phyloP scores from a whole-genome alignment of 2,329 filamentous ascomycete species.

The Trichoderma atrobrunneum region DNA sequence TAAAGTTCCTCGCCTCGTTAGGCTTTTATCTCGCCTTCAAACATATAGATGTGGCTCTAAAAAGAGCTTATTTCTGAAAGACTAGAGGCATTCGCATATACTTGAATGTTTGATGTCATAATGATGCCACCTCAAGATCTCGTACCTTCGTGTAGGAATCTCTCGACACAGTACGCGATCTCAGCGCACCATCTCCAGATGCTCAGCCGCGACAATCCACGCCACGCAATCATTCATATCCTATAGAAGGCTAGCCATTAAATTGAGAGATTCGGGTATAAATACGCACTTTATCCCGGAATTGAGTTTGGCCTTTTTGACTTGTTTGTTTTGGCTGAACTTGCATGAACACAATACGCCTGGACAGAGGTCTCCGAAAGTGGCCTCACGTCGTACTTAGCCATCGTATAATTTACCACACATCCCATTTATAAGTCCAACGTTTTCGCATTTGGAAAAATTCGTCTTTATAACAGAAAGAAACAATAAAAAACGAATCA shows the following conservation, averaged over 20 bases:
- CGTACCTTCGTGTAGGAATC: not conserved
- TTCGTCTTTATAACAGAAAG: too few species aligned
- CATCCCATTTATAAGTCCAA: not conserved
- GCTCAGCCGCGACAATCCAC: not conserved
- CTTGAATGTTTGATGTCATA: conserved; percentile 1
- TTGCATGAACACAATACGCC: not conserved
- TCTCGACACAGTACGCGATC: not conserved
- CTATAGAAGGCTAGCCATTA: not conserved
- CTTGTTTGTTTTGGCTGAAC: not conserved
- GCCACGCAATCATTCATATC: not conserved
- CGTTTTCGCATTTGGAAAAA: not conserved
- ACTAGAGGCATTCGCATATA: not conserved
- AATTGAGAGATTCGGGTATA: not conserved
- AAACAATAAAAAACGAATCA: too few species aligned
- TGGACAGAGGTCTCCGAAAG: not conserved
- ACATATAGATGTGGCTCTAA: not conserved
- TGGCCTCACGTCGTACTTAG: not conserved
- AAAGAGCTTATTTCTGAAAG: not conserved
- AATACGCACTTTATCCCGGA: not conserved
- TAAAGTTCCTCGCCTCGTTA: not conserved
- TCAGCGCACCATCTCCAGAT: not conserved
- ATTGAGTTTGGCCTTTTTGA: not conserved
- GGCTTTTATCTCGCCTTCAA: not conserved
- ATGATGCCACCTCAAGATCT: conserved; percentile 2
- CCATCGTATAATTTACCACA: not conserved